Evolutionary conservation across 2,329 filamentous ascomycete species (phyloP).

Genomic region (Diaporthe nobilis): DNA sequence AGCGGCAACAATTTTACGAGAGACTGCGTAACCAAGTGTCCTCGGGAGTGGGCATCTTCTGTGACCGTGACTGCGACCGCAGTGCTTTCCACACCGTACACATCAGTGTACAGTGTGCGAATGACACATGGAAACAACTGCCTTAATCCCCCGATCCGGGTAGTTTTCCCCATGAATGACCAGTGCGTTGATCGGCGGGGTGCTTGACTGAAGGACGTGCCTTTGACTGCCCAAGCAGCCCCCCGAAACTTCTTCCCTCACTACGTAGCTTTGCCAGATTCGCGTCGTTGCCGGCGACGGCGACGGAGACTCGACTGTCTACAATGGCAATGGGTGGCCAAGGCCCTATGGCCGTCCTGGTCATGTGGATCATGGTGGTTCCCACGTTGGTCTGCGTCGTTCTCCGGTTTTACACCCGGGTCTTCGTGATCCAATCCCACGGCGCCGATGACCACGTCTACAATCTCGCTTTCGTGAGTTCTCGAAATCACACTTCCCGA

Average conservation of each 20-base stretch:
- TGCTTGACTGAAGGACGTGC: background rate
- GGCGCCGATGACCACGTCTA: background rate
- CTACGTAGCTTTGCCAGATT: too few species aligned
- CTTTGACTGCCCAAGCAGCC: background rate
- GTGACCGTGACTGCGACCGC: background rate
- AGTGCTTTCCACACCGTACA: background rate
- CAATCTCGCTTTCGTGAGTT: background rate
- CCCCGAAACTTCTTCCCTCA: background rate
- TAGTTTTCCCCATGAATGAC: background rate
- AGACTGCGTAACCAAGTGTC: background rate
- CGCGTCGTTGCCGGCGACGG: background rate
- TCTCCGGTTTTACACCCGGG: slow-evolving; percentile 22
- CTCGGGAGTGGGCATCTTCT: background rate
- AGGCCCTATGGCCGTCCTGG: slow-evolving; percentile 44
- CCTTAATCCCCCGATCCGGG: background rate
- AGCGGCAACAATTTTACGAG: background rate
- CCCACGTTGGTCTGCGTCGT: slow-evolving; percentile 39
- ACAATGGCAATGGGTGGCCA: slow-evolving; percentile 43
- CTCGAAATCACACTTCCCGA: background rate
- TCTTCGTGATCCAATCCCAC: background rate
- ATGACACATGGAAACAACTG: background rate
- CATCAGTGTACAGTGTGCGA: background rate
- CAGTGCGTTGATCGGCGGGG: background rate
- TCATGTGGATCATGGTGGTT: slow-evolving; percentile 41
- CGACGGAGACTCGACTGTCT: slow-evolving; percentile 26